phyloP scores from a whole-genome alignment of 106 monocot genomes.

The Triglochin maritima region DNA sequence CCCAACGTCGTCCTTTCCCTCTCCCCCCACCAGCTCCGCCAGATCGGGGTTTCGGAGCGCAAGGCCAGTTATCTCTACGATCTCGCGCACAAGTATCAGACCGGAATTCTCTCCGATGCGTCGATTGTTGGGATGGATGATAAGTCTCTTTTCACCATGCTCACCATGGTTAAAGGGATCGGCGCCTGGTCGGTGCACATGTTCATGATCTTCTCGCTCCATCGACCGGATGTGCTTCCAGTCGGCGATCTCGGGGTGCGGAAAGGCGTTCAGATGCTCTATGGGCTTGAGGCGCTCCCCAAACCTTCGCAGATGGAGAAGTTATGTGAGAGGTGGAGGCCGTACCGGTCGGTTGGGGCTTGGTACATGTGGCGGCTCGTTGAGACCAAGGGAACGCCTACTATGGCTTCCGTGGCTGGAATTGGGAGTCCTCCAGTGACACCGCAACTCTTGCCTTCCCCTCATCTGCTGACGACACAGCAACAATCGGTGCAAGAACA shows the following conservation, averaged over 20 bases:
- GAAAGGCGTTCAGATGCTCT: slow-evolving; percentile 78
- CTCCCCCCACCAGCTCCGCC: slow-evolving; percentile 52
- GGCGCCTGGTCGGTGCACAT: slow-evolving; percentile 95
- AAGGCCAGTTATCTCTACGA: slow-evolving; percentile 74
- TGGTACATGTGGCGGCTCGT: slow-evolving; percentile 94
- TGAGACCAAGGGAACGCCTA: slow-evolving; percentile 35
- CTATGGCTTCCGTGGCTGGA: slow-evolving; percentile 6
- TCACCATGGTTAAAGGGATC: slow-evolving; percentile 87
- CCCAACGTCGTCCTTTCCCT: slow-evolving; percentile 53
- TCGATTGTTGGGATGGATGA: slow-evolving; percentile 67
- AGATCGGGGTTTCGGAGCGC: slow-evolving; percentile 71
- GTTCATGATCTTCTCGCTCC: slow-evolving; percentile 96
- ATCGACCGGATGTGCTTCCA: slow-evolving; percentile 82
- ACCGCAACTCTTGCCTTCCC: neutral
- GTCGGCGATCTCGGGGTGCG: slow-evolving; percentile 68
- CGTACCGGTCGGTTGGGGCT: slow-evolving; percentile 65
- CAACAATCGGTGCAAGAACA: neutral
- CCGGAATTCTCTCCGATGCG: slow-evolving; percentile 54
- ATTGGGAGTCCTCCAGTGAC: neutral
- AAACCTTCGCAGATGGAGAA: slow-evolving; percentile 73
- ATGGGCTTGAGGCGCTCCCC: slow-evolving; percentile 45
- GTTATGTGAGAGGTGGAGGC: slow-evolving; percentile 60
- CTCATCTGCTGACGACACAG: neutral
- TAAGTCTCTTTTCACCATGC: slow-evolving; percentile 65
- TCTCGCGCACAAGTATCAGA: slow-evolving; percentile 60